Conservation (phyloP, 1,139 yeast species). For the Blastobotrys aristatus region DNA sequence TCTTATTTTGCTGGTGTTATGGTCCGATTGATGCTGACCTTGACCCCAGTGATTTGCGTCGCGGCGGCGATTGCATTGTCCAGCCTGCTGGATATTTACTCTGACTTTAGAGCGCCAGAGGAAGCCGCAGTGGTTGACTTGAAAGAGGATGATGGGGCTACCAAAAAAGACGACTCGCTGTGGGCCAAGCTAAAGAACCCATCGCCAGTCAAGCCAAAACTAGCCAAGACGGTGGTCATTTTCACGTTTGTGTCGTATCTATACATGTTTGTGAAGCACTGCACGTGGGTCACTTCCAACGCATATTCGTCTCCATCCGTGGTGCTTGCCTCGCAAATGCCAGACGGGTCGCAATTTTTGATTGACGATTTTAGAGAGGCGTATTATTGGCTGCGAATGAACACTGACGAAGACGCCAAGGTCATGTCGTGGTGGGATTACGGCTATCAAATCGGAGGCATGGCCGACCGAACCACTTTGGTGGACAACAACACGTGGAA, state of each 20-base stretch:
- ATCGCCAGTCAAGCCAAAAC: constrained; percentile 32
- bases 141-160: constrained; percentile 10
- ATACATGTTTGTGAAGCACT: constrained; percentile 80
- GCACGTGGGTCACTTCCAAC: constrained; percentile 95
- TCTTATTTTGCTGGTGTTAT: constrained; percentile 98
- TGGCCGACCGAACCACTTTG: constrained; percentile 98
- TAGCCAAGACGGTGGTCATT: constrained; percentile 60
- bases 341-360: constrained; percentile 79
- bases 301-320: constrained; percentile 98
- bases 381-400: constrained; percentile 98
- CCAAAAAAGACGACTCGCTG: constrained; percentile 5
- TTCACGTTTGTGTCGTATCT: constrained; percentile 72
- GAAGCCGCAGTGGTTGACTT: not conserved
- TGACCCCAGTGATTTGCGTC: constrained; percentile 95
- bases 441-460: constrained; percentile 99
- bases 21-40: constrained; percentile 96
- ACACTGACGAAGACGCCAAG: constrained; percentile 92
- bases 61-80: constrained; percentile 84
- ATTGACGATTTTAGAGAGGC: constrained; percentile 99
- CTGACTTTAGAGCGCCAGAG: constrained; percentile 47
- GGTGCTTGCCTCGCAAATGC: constrained; percentile 75
- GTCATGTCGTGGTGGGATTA: constrained; percentile 99
- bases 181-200: constrained; percentile 9
- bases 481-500: constrained; percentile 99
- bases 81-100: constrained; percentile 74